Base-by-base conservation (phyloP, 2,329 filamentous ascomycete genomes). In the Colletotrichum simmondsii region DNA sequence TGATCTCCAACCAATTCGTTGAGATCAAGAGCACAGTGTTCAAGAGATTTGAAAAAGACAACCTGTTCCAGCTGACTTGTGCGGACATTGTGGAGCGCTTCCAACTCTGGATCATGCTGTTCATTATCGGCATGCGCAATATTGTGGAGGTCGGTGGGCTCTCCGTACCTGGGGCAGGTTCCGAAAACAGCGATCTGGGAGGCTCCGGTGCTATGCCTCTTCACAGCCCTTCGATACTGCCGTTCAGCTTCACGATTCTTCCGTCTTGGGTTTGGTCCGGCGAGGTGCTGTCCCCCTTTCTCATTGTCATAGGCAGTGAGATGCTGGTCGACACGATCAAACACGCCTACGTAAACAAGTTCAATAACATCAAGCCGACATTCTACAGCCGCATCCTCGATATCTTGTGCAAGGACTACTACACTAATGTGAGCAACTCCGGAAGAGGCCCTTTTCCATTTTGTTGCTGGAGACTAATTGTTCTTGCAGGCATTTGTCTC, bases 11-110 rank as follows among this genome's bases (percentile, higher is more conserved):
- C 79, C 97, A 99, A 80, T 99, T 99, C 78, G 97, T 99, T 56
- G 97, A 99, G 84, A 98, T 99, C 87, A 99, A 99, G 80, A 94
- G 94, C 73, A 97, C 95, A 0, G 97, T 99, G 1, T 99, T 99
- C 87, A 98, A 99, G 85, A 97, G 96, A 73, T 97, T 98, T 75
- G 97, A 99, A 78, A 98, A 98, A 81, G 97, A 99, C 80, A 98
- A 98, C 76, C 86, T 98, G 0, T 99, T 99, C 80, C 97, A 99
- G 81, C 88, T 99, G 16, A 97, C 96, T 0, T 99, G 97, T 76
- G 96, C 97, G 4, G 97, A 99, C 80, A 93, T 99, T 42, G 97
- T 99, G 2, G 97, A 99, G 83, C 91, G 97, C 1, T 99, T 99
- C 78, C 97, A 99, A 79, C 89, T 99, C 2, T 98, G 96, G 95